These are phyloP conservation scores for Tolypocladium endophyticum DNA, from an alignment of 2,329 filamentous ascomycete species.

Conservation along the genomic window DNA sequence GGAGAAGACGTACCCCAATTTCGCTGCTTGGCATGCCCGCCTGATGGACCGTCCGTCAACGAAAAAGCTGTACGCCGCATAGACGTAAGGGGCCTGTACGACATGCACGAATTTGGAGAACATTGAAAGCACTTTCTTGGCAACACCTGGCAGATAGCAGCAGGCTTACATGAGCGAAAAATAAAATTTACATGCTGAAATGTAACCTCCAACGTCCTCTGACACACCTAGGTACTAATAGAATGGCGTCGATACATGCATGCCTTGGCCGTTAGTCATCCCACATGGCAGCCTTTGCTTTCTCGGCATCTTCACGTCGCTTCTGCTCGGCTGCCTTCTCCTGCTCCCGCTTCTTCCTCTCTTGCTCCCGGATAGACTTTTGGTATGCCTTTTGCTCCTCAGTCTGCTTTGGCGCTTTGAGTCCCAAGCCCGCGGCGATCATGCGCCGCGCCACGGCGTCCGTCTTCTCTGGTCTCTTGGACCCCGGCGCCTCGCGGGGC, in stretches of 20 bases:
- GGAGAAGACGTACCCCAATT: conserved; percentile 24
- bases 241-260: not conserved
- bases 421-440: conserved; percentile 80
- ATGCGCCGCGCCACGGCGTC: conserved; percentile 81
- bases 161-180: not conserved
- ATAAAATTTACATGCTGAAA: not conserved
- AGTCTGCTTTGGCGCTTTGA: conserved; percentile 69
- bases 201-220: not conserved
- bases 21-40: conserved; percentile 21
- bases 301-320: conserved; percentile 55
- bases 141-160: not conserved
- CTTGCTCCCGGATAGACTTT: conserved; percentile 69
- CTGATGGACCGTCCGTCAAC: conserved; percentile 19
- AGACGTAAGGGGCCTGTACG: conserved; percentile 2
- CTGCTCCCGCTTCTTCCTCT: conserved; percentile 64
- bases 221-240: not conserved
- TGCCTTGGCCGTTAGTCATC: conserved; percentile 42
- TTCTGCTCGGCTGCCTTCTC: conserved; percentile 56
- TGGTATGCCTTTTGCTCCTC: conserved; percentile 88
- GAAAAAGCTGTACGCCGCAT: conserved; percentile 12
- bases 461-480: conserved; percentile 70
- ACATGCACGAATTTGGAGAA: not conserved
- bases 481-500: conserved; percentile 9
- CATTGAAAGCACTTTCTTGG: too few species aligned
- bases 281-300: conserved; percentile 80